Base-by-base conservation (phyloP, 305 asterid genomes). In the Plantago rigida region DNA sequence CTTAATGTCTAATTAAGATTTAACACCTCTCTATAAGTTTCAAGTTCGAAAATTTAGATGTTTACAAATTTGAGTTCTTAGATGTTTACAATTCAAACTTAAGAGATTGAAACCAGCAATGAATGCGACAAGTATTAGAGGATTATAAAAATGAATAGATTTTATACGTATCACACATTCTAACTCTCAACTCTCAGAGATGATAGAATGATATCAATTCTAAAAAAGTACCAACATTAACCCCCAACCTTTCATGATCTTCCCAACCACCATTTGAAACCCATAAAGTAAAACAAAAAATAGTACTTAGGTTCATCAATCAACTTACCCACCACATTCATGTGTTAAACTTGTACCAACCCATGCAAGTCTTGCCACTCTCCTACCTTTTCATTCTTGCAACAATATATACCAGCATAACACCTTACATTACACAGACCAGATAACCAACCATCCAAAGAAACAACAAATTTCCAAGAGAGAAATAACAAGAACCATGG, bases 291-390 rank as follows among this genome's bases (percentile, higher is more conserved):
- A 52, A 70, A 60, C 26, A 64, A 44, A 58, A 55, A 60, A 68
- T 51, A 70, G 66, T 57, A 65, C 46, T 17, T 56, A 46, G 51
- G 44, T 5, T 47, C 67, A 72, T 64, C 70, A 48, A 69, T 77
- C 73, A 67, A 76, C 69, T 55, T 69, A 73, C 80, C 83, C 81
- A 75, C 78, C 81, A 54, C 75, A 63, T 75, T 77, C 68, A 72
- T 66, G 41, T 36, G 44, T 34, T 9, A 9, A 47, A 47, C 56
- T 42, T 47, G 65, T 70, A 0, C 48, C 53, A 47, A 15, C 62
- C 45, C 52, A 56, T 54, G 36, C 69, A 13, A 12, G 12, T 29
- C 4, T 24, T 11, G 29, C 17, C 34, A 39, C 59, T 24, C 73
- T 11, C 13, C 10, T n/a, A 3, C 29, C 56, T 31, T 58, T 29